A percentile compares a stretch with the other conserved stretches of the same genome.
phyloP scores from a whole-genome alignment of 306 rosid genomes.

The Corylus avellana region DNA sequence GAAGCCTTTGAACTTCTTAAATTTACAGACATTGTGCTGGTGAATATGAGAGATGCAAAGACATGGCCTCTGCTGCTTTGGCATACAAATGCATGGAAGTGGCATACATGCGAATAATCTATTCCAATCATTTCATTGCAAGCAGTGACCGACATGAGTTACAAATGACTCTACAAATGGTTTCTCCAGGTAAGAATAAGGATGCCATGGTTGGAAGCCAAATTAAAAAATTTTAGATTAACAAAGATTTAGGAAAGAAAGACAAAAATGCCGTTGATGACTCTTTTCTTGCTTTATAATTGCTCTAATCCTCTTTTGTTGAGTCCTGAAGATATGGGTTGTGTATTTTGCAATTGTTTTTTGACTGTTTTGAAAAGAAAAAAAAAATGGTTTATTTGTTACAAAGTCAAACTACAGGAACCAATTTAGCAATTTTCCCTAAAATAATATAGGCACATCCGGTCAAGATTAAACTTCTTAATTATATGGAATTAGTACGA shows the following conservation, averaged over 20 bases:
- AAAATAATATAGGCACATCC: too few species aligned
- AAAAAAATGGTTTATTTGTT: too few species aligned
- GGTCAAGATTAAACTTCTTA: background rate
- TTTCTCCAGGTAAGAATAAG: constrained; percentile 6
- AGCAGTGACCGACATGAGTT: constrained; percentile 1
- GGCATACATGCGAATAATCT: constrained; percentile 3
- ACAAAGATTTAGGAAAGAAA: background rate
- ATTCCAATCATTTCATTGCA: background rate
- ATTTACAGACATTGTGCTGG: background rate
- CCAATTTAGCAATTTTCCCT: too few species aligned
- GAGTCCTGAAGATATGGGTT: too few species aligned
- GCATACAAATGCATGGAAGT: constrained; percentile 18
- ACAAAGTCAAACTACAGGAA: too few species aligned
- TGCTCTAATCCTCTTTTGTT: too few species aligned
- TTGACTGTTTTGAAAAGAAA: too few species aligned
- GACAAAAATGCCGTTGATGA: background rate
- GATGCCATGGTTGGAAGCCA: background rate
- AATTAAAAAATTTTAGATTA: background rate
- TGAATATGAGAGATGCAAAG: constrained; percentile 7
- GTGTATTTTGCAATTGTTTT: too few species aligned
- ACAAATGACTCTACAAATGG: background rate
- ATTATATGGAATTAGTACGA: background rate
- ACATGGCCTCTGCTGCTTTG: constrained; percentile 1
- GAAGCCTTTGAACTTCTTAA: background rate
- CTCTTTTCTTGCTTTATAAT: background rate